Evolutionary conservation across 2,329 filamentous ascomycete species (phyloP).

Genomic region (Neodidymelliopsis sp.): DNA sequence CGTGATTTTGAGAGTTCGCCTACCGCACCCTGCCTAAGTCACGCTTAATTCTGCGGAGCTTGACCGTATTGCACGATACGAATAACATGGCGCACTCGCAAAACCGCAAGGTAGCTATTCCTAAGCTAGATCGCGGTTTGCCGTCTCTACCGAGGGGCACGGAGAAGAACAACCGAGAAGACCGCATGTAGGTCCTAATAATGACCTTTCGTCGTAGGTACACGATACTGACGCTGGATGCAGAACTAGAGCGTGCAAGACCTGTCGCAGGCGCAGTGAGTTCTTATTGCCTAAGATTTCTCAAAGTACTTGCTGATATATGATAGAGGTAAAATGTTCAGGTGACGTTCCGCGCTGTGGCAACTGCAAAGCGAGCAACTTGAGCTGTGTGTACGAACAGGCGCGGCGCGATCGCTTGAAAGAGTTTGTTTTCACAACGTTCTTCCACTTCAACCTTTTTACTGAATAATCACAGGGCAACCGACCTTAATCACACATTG

Average conservation of each 20-base stretch:
- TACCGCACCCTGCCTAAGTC: too few relatives aligned
- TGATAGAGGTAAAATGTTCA: slow-evolving; percentile 34
- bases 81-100: background rate
- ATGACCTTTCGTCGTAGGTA: background rate
- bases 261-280: slow-evolving; percentile 34
- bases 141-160: slow-evolving; percentile 11
- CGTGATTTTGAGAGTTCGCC: background rate
- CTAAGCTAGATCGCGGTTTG: slow-evolving; percentile 18
- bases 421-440: slow-evolving; percentile 23
- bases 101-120: slow-evolving; percentile 24
- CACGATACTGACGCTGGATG: background rate
- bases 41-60: background rate
- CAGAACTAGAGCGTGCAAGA: slow-evolving; percentile 34
- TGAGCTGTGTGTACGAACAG: slow-evolving; percentile 33
- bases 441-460: too few relatives aligned
- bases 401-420: slow-evolving; percentile 33
- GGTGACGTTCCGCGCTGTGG: slow-evolving; percentile 31
- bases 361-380: slow-evolving; percentile 23
- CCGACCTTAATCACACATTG: slow-evolving; percentile 29
- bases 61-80: background rate
- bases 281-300: background rate
- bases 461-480: slow-evolving; percentile 21
- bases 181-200: slow-evolving; percentile 30
- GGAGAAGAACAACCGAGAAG: slow-evolving; percentile 19
- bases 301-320: background rate